Conservation (phyloP, 2,329 filamentous ascomycete species). For the Pseudogymnoascus sp. region DNA sequence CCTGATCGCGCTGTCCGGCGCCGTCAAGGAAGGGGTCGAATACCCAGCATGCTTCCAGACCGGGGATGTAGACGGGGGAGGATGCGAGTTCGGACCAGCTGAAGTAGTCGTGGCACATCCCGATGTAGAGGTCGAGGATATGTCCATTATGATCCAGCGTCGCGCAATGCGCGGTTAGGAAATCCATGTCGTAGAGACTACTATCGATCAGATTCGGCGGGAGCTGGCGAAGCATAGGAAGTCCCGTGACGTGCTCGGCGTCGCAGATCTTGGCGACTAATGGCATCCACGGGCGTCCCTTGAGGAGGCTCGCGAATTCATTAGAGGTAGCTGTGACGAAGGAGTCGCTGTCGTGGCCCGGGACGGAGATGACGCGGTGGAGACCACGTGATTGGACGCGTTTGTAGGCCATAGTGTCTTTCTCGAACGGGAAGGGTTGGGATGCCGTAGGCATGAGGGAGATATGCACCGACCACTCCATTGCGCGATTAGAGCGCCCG, state of each 20-base stretch:
- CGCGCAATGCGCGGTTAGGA: constrained; percentile 47
- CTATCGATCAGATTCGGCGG: constrained; percentile 35
- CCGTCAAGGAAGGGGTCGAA: constrained; percentile 44
- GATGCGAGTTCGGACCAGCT: constrained; percentile 43
- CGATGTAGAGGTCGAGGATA: constrained; percentile 53
- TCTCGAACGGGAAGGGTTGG: constrained; percentile 53
- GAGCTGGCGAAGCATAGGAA: constrained; percentile 52
- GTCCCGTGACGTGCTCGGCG: constrained; percentile 43
- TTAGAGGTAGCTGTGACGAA: constrained; percentile 42
- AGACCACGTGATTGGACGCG: constrained; percentile 52
- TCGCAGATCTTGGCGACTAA: constrained; percentile 52
- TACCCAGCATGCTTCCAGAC: constrained; percentile 48
- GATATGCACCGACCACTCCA: constrained; percentile 51
- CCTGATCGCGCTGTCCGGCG: constrained; percentile 22
- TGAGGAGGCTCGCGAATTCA: constrained; percentile 43
- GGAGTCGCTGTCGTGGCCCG: constrained; percentile 40
- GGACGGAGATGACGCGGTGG: constrained; percentile 48
- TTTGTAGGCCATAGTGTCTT: constrained; percentile 53
- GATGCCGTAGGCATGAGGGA: constrained; percentile 47
- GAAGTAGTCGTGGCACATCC: constrained; percentile 46
- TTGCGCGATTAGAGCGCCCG: constrained; percentile 23
- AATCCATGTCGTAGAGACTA: constrained; percentile 40
- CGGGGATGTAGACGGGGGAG: constrained; percentile 41
- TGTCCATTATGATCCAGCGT: constrained; percentile 46
- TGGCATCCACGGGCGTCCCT: constrained; percentile 46